Base-by-base conservation (phyloP, 768 basidiomycete species). In the Megacollybia marginata region DNA sequence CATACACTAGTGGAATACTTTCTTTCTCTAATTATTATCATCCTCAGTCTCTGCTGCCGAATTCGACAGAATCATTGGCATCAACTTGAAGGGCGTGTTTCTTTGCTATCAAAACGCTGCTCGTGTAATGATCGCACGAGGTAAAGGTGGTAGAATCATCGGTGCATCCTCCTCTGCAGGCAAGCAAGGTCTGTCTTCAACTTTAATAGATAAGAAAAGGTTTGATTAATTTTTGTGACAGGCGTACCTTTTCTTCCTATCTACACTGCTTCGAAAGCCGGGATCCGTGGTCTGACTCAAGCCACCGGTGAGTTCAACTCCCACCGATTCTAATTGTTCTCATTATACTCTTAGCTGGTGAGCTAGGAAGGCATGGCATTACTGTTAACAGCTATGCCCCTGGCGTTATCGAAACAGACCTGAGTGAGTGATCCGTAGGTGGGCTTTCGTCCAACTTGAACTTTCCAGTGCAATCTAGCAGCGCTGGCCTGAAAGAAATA, bases 81-180 rank as follows among this genome's bases (percentile, higher is more conserved):
- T 69, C 46, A 73, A 74, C 45, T 60, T 58, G 0, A 56, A 63
- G 3, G 66, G 66, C 2, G 42, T 58, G 4, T 68, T 72, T 51
- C 55, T 69, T n/a, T 68, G 65, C 52, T 73, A 69, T 60, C 68
- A 69, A 49, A 61, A 66, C 23, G 71, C 71, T 5, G 69, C 64
- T 4, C 12, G 48, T 15, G 63, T 71, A 48, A 66, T 73, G 68
- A 59, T 73, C 48, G 54, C 57, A 36, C 72, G 70, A 54, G 69
- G 71, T 0, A 54, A 54, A 1, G 69, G 70, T 0, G 69, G 72
- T 0, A 50, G 70, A 4, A 68, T 73, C 1, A 62, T 74, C n/a
- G 72, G 67, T 36, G 56, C 59, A 0, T 55, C 54, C 31, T 59
- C 55, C 0, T 16, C 54, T 9, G 10, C 18, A 16, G 59, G 57